These are phyloP conservation scores for Saccharomyces hybrid DNA, from an alignment of 1,139 yeast species.

Conservation along the genomic window DNA sequence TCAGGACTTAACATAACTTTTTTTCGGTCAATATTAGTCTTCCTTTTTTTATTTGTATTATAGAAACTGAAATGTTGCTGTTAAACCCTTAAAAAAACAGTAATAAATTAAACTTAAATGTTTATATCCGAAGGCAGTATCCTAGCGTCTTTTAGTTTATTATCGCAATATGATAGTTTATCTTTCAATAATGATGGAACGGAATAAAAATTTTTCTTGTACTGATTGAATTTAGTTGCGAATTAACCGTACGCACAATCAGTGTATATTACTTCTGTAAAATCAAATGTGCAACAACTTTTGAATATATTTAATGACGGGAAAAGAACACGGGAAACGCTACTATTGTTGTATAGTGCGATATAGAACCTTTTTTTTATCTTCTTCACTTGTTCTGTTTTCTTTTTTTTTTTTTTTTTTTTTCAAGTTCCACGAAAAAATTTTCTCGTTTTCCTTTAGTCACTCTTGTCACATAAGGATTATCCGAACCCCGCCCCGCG, in stretches of 20 bases:
- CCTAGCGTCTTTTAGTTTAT: background rate
- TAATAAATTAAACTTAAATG: background rate
- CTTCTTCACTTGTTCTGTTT: background rate
- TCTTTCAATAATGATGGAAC: background rate
- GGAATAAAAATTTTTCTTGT: background rate
- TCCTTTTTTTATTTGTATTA: background rate
- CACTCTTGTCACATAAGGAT: background rate
- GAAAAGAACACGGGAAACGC: background rate
- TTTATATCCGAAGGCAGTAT: background rate
- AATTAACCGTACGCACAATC: background rate
- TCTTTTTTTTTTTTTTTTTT: background rate
- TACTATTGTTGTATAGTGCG: background rate
- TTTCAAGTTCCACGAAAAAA: slow-evolving; percentile 1
- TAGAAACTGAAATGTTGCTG: background rate
- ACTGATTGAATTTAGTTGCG: background rate
- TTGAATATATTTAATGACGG: background rate
- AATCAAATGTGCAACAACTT: background rate
- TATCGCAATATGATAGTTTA: background rate
- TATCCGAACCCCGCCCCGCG: background rate
- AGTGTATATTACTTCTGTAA: background rate
- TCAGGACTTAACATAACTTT: slow-evolving; percentile 26
- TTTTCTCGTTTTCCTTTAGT: background rate
- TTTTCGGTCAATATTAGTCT: background rate
- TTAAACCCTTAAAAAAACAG: background rate
- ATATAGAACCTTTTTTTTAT: background rate